These are phyloP conservation scores for Nakazawaea ishiwadae DNA, from an alignment of 805 yeast genomes.

Conservation along the genomic window DNA sequence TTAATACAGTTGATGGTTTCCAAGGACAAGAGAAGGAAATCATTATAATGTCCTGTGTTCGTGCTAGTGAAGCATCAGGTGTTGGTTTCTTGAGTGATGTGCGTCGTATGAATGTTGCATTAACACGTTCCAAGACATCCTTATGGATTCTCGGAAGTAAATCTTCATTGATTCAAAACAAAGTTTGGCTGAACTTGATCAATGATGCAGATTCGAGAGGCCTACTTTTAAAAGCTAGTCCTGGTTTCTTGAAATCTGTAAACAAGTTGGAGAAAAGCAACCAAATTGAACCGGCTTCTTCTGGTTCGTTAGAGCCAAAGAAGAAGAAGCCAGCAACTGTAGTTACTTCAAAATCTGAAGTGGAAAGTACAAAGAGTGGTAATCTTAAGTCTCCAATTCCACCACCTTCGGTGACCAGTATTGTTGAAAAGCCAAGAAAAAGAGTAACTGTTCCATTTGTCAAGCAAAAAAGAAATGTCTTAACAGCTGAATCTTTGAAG, in stretches of 20 bases:
- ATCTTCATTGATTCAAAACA: conserved; percentile 57
- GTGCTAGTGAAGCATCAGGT: conserved; percentile 66
- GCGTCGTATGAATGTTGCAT: conserved; percentile 95
- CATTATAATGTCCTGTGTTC: conserved; percentile 90
- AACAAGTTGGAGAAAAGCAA: neutral
- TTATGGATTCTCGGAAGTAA: conserved; percentile 88
- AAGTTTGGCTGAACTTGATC: conserved; percentile 70
- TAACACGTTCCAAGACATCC: conserved; percentile 89
- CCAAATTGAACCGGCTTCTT: neutral
- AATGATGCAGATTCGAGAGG: conserved; percentile 55
- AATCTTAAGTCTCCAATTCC: no score
- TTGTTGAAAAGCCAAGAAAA: neutral
- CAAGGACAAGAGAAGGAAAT: conserved; percentile 98
- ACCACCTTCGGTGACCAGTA: no score
- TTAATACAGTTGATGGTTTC: conserved; percentile 95
- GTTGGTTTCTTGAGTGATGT: conserved; percentile 90
- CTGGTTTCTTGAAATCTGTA: conserved; percentile 21
- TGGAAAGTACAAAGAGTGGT: neutral
- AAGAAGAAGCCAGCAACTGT: neutral
- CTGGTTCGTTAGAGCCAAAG: neutral
- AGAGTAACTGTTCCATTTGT: conserved; percentile 5
- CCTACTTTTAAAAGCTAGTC: conserved; percentile 17
- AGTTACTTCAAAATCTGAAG: neutral
- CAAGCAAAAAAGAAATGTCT: conserved; percentile 3
- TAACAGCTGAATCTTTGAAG: neutral